These are phyloP conservation scores for Rhizomucor pusillus DNA, from an alignment of 371 early-diverging fungal genomes.

Conservation along the genomic window DNA sequence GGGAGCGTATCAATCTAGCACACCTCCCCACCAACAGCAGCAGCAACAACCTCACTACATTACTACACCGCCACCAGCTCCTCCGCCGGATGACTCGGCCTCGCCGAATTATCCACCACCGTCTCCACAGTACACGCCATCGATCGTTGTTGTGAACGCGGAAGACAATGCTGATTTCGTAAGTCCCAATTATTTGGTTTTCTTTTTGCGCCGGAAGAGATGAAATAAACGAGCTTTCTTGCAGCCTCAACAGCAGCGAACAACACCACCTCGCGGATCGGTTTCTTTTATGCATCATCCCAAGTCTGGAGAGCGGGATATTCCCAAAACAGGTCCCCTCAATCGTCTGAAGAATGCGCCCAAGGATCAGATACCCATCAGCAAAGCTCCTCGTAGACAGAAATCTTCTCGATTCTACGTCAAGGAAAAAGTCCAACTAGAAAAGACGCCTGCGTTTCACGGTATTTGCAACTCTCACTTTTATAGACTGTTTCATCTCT, in stretches of 20 bases:
- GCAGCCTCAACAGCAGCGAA: slow-evolving; percentile 7
- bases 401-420: slow-evolving; percentile 86
- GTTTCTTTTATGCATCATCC: slow-evolving; percentile 27
- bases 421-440: slow-evolving; percentile 77
- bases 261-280: slow-evolving; percentile 8
- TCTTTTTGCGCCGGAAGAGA: neutral
- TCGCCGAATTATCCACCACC: slow-evolving; percentile 1
- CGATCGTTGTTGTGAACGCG: slow-evolving; percentile 22
- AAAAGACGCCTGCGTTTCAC: slow-evolving; percentile 72
- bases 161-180: slow-evolving; percentile 24
- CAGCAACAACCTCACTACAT: slow-evolving; percentile 6
- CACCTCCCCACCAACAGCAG: neutral
- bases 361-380: slow-evolving; percentile 78
- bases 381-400: slow-evolving; percentile 82
- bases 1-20: neutral
- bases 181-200: slow-evolving; percentile 1
- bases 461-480: slow-evolving; percentile 51
- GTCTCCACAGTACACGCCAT: slow-evolving; percentile 9
- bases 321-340: slow-evolving; percentile 75
- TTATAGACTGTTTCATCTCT: neutral
- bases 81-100: neutral
- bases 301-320: slow-evolving; percentile 30
- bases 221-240: neutral
- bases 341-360: slow-evolving; percentile 78
- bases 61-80: slow-evolving; percentile 5